A percentile compares a stretch with the other conserved stretches of the same genome.
Conservation (phyloP, 306 rosid genomes). For the Gynostemma pentaphyllum region DNA sequence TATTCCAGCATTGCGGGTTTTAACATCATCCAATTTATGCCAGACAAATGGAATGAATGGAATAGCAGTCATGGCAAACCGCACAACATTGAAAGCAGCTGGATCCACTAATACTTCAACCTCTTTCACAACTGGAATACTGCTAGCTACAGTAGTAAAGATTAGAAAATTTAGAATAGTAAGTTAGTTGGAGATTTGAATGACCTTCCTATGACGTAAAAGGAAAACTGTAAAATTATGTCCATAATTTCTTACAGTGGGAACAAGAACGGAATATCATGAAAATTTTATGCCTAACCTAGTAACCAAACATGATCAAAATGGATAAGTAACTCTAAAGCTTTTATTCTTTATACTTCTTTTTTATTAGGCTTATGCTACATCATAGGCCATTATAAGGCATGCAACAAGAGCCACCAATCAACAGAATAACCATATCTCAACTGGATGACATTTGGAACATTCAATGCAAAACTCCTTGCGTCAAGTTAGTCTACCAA, state of each 20-base stretch:
- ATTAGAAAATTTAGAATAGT: background rate
- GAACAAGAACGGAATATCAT: background rate
- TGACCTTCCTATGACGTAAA: background rate
- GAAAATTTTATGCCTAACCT: background rate
- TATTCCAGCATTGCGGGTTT: conserved; percentile 50
- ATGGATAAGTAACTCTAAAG: background rate
- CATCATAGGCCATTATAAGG: too few relatives aligned
- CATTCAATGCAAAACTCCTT: too few relatives aligned
- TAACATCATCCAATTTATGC: conserved; percentile 29
- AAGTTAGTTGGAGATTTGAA: conserved; percentile 1
- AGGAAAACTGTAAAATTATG: background rate
- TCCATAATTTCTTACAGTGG: background rate
- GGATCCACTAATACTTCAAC: conserved; percentile 59
- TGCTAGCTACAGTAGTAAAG: conserved; percentile 42
- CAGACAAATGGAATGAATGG: conserved; percentile 58
- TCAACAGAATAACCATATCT: too few relatives aligned
- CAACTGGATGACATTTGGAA: too few relatives aligned
- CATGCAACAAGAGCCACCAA: too few relatives aligned
- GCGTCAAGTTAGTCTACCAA: too few relatives aligned
- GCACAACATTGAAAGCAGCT: conserved; percentile 59
- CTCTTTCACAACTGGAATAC: conserved; percentile 63
- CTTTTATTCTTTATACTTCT: background rate
- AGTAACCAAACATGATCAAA: background rate
- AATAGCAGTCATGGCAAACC: conserved; percentile 46
- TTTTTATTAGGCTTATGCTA: too few relatives aligned